Evolutionary conservation across 2,329 filamentous ascomycete genomes (phyloP), one percentile per base, ranked within the genome.

Genomic region (Leptodontidium sp.): DNA sequence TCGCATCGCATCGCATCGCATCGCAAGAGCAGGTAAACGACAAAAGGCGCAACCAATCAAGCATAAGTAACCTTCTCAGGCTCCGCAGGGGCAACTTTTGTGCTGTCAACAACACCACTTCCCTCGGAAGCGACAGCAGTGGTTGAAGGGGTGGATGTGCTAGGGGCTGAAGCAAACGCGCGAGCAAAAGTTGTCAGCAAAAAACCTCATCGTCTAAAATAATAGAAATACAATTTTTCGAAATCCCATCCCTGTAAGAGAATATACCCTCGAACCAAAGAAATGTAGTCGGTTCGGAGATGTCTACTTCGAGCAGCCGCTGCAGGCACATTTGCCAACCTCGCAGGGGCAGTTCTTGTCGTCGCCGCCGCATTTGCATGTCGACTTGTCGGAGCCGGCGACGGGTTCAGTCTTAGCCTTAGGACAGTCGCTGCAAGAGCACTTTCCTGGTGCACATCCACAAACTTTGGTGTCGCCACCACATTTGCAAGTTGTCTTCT

Each of bases 401-500:
- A 81, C 76, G 15, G 70, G 73, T 61, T 77, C 75, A 70, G 80
- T 81, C 78, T 82, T 82, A 52, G 79, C 79, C 65, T 77, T 77
- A 1, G 74, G 72, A 64, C 81, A 82, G 17, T 76, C 77, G n/a
- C 71, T 73, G 70, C 81, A 83, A 52, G 75, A 78, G 73, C 81
- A 83, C 21, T 77, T 73, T 24, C 79, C 79, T 35, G 79, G 78
- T 53, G 74, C 77, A 71, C 81, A 83, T 12, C 73, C 74, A 64
- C 81, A 83, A 15, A 71, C 72, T 15, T 78, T 71, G 24, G 75
- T 76, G 62, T 77, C 77, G 65, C 79, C 83, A 43, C 75, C 79
- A 73, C 80, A 82, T 61, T 77, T 76, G 69, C 82, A 82, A 14
- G 78, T 78, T 6, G 81, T 81, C 77, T 82, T 82, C 57, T 80